These are phyloP conservation scores for Penicillium sp. DNA, from an alignment of 2,329 filamentous ascomycete genomes.

Conservation along the genomic window DNA sequence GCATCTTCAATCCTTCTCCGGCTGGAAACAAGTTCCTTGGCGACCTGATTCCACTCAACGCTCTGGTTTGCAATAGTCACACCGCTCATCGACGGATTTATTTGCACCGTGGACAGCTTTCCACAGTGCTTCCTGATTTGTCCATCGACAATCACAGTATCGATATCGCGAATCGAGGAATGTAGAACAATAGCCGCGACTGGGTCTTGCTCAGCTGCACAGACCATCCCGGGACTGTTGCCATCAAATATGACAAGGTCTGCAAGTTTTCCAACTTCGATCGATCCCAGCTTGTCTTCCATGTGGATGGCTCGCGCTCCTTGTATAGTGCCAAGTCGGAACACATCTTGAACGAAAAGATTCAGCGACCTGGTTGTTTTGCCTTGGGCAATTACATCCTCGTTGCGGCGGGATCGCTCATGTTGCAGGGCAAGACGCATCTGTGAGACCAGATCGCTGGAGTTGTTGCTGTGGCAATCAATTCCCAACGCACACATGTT, in stretches of 20 bases:
- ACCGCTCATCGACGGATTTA: conserved; percentile 3
- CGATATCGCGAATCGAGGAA: conserved; percentile 25
- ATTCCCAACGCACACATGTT: conserved; percentile 27
- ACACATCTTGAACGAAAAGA: conserved; percentile 25
- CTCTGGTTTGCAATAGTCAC: conserved; percentile 1
- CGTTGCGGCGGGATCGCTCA: conserved; percentile 19
- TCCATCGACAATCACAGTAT: conserved; percentile 32
- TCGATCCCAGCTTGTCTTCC: conserved; percentile 26
- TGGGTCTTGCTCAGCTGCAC: conserved; percentile 27
- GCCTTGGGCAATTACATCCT: conserved; percentile 7
- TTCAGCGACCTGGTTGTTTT: conserved; percentile 10
- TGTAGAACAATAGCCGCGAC: conserved; percentile 32
- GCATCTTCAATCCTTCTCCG: conserved; percentile 1
- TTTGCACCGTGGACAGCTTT: background rate
- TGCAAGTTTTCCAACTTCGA: conserved; percentile 29
- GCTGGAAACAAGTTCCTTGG: conserved; percentile 4
- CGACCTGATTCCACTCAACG: conserved; percentile 7
- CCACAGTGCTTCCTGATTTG: conserved; percentile 18
- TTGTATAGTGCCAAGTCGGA: conserved; percentile 31
- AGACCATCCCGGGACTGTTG: conserved; percentile 25
- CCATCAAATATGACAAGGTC: conserved; percentile 33
- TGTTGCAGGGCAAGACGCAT: conserved; percentile 28
- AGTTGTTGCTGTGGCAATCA: conserved; percentile 34
- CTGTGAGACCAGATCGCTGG: conserved; percentile 26
- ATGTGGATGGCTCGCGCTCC: conserved; percentile 28